Base-by-base conservation (phyloP, 306 rosid genomes). In the Citrullus amarus region DNA sequence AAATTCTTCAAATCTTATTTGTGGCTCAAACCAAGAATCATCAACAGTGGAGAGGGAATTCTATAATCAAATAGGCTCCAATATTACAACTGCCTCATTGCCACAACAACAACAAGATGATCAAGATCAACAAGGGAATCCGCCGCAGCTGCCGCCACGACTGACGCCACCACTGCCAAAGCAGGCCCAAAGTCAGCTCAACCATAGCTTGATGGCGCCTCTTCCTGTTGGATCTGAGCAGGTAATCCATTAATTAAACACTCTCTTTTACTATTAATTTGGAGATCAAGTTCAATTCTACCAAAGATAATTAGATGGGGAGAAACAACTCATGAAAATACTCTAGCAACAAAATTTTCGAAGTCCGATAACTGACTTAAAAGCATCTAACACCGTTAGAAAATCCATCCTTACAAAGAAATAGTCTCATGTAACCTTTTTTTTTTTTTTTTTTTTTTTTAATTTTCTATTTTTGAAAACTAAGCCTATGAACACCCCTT, bases 191-290 rank as follows among this genome's bases (percentile, higher is more conserved):
- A 82, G 79, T 32, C 80, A 60, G 61, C 81, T 70, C 76, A 77
- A 36, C 75, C 87, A 87, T 44, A 76, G 58, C 67, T 39, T 87
- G 82, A 88, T 87, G 84, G 80, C 70, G 48, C 91, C 93, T 77
- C 76, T 79, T 73, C 92, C 95, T 32, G 50, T 86, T 8, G 92
- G 81, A 22, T 39, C 83, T 28, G 94, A 90, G 32, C 91, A 86
- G 96, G 96, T 16, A 53, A 16, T 48, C 13, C 13, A 48, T 48
- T 93, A 54, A 16, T 79, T 91, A 55, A 34, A 41, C 10, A 30
- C 11, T 48, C 0, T 79, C 54, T 43, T 48, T 17, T 30, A 34
- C 4, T 17, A 30, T 73, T 28, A 16, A 2, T 25, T 12, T 28
- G 28, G 3, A 56, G 5, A 11, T 44, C 13, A 56, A 56, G 61